These are phyloP conservation scores for Monosporascus sp. DNA, from an alignment of 2,329 filamentous ascomycete species.

Conservation along the genomic window DNA sequence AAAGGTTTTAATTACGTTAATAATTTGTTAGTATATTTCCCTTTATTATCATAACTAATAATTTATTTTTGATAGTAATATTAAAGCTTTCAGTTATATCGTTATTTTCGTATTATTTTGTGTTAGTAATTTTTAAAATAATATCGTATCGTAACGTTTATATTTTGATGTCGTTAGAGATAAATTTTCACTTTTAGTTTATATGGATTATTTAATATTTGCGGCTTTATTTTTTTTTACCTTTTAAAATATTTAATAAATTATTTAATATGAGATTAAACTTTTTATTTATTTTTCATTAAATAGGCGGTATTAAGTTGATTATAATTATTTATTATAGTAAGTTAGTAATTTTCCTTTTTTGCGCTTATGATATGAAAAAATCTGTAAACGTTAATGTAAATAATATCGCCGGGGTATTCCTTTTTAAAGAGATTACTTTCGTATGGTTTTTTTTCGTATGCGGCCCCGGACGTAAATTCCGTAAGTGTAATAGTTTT, in stretches of 20 bases:
- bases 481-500: neutral
- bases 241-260: neutral
- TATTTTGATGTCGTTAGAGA: no score
- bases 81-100: no score
- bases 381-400: neutral
- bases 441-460: neutral
- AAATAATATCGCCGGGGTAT: neutral
- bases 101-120: no score
- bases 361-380: neutral
- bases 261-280: neutral
- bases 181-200: neutral
- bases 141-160: no score
- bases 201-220: neutral
- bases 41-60: no score
- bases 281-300: neutral
- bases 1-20: no score
- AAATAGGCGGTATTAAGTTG: neutral
- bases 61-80: no score
- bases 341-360: neutral
- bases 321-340: neutral
- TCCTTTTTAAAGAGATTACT: neutral
- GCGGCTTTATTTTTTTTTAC: neutral
- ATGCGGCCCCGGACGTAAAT: neutral
- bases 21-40: no score
- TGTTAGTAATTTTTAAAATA: no score